Conservation (phyloP, 163 green algal species). For the Scenedesmus sp. region DNA sequence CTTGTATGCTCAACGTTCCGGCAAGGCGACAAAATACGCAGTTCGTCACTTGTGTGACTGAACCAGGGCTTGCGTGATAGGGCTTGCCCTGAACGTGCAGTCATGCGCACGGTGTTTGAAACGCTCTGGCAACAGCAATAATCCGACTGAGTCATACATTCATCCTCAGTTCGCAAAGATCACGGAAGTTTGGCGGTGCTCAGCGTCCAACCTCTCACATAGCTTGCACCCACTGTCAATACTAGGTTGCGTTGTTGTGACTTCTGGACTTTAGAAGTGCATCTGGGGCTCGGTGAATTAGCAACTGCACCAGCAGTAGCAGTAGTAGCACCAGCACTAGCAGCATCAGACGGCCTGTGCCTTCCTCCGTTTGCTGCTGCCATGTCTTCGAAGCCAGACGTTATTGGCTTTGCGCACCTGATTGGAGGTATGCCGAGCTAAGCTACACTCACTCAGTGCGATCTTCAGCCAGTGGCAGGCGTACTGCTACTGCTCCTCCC, state of each 20-base stretch:
- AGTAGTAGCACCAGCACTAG: not conserved
- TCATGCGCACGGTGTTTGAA: not conserved
- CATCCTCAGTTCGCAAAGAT: too few relatives aligned
- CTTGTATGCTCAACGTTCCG: not conserved
- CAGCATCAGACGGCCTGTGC: not conserved
- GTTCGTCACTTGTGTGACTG: not conserved
- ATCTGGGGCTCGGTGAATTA: not conserved
- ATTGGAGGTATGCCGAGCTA: conserved; percentile 64
- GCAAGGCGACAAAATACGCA: not conserved
- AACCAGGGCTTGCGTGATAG: not conserved
- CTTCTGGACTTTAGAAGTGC: not conserved
- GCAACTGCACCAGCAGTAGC: not conserved
- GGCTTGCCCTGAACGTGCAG: not conserved
- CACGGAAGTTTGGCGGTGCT: too few relatives aligned
- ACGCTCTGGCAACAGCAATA: too few relatives aligned
- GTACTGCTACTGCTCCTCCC: not conserved
- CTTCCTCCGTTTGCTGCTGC: not conserved
- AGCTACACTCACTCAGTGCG: not conserved
- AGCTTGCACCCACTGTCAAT: too few relatives aligned
- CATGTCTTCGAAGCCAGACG: not conserved
- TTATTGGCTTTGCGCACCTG: conserved; percentile 55
- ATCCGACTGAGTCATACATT: too few relatives aligned
- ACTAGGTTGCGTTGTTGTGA: not conserved
- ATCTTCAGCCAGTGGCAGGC: not conserved
- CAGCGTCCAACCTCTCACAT: too few relatives aligned